These are phyloP conservation scores for Leptographium galeiforme DNA, from an alignment of 2,329 filamentous ascomycete species.

Conservation along the genomic window DNA sequence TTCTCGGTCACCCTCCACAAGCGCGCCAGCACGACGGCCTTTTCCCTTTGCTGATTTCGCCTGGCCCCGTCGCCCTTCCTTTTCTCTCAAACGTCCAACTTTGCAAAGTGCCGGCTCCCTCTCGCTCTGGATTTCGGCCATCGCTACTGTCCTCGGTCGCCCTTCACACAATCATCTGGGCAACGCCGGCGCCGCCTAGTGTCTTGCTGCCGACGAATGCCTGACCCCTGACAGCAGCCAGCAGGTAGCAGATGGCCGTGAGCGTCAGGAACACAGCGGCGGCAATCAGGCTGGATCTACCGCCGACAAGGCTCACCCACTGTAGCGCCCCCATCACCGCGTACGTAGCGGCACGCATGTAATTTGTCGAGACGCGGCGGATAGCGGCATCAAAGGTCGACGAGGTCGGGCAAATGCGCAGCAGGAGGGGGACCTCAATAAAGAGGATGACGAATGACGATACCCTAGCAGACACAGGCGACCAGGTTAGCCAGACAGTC, in stretches of 20 bases:
- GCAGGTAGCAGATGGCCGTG: constrained; percentile 65
- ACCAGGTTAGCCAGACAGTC: background rate
- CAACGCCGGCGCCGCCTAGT: constrained; percentile 81
- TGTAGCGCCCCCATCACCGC: constrained; percentile 66
- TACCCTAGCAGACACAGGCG: constrained; percentile 30
- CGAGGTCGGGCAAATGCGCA: constrained; percentile 95
- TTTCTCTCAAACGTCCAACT: background rate
- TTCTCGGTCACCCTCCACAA: background rate
- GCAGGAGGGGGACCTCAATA: constrained; percentile 81
- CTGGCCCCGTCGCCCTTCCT: background rate
- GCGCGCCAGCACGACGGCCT: background rate
- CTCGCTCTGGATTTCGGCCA: background rate
- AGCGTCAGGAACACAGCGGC: constrained; percentile 70
- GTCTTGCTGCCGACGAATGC: constrained; percentile 91
- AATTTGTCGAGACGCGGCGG: constrained; percentile 88
- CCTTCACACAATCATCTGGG: constrained; percentile 87
- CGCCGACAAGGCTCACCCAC: constrained; percentile 62
- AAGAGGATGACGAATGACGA: constrained; percentile 67
- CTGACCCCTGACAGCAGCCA: constrained; percentile 71
- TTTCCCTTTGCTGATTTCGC: background rate
- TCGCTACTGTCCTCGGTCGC: background rate
- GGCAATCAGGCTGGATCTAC: constrained; percentile 64
- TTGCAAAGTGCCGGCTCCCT: background rate
- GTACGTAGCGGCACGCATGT: constrained; percentile 88
- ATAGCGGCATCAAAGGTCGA: constrained; percentile 77